Base-by-base conservation (phyloP, 768 basidiomycete genomes). In the Pisolithus albus region DNA sequence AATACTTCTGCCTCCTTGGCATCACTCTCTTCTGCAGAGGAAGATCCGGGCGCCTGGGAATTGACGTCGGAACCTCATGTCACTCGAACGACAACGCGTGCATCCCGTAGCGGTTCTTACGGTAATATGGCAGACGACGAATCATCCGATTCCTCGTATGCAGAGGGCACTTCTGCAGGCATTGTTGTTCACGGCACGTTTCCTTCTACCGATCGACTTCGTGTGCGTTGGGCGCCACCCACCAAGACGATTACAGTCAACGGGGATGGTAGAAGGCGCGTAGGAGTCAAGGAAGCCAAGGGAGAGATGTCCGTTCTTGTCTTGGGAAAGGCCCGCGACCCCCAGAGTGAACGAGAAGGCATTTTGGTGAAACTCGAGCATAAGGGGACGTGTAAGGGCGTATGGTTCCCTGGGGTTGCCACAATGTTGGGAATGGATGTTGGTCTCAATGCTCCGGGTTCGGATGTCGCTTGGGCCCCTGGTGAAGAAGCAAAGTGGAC, bases 351-450 rank as follows among this genome's bases (percentile, higher is more conserved):
- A 38, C 58, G 63, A 19, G 79, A 77, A 55, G 86, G 86, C 16
- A 65, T 85, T 16, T 56, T 84, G 32, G 76, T 89, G 75, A 73
- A 77, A 39, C 66, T 90, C 15, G 80, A 84, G 51, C 89, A 88
- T 63, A 83, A 81, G 55, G 87, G 78, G 37, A 77, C 79, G 3
- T 90, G 87, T 66, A 82, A 79, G 54, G 85, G 85, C 11, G 70
- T 91, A 41, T 91, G 86, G 85, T 89, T 82, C 60, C 83, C 87
- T 38, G 89, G 88, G 2, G 88, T 89, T 5, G 89, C 89, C 3
- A 90, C 86, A 3, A 71, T 88, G 59, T 73, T 92, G 18, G 89
- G 87, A 9, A 70, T 91, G 75, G 88, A 91, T 59, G 76, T 88
- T 30, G 77, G 78, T 10, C 72, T 92, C 11, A 81, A 84, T 54